Conservation (phyloP, 169 alveolate genomes). For the Blepharisma undulans region DNA sequence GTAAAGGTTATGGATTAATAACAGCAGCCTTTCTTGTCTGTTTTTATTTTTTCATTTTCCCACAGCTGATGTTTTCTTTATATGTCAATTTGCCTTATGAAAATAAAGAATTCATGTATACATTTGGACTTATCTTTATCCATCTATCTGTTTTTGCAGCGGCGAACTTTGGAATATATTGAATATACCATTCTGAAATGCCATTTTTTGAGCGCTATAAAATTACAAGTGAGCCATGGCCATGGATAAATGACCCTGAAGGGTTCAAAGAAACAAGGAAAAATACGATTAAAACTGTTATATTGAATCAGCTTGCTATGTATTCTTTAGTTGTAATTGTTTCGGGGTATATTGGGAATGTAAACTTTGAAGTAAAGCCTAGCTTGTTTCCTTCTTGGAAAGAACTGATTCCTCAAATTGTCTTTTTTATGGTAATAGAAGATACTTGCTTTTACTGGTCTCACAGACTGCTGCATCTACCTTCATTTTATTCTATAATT, state of each 20-base stretch:
- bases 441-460: constrained; percentile 67
- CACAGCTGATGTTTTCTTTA: constrained; percentile 9
- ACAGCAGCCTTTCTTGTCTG: constrained; percentile 26
- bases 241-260: constrained; percentile 44
- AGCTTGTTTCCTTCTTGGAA: constrained; percentile 50
- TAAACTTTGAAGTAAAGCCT: not conserved
- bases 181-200: constrained; percentile 52
- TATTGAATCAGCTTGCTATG: constrained; percentile 23
- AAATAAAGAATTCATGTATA: not conserved
- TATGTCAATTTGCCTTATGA: constrained; percentile 6
- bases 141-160: constrained; percentile 17
- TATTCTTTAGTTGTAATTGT: not conserved
- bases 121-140: constrained; percentile 10
- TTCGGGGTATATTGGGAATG: not conserved
- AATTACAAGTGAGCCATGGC: constrained; percentile 53
- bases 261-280: constrained; percentile 25
- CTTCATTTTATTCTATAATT: constrained; percentile 50
- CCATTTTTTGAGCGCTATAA: constrained; percentile 75
- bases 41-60: constrained; percentile 34
- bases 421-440: constrained; percentile 69
- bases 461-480: constrained; percentile 72
- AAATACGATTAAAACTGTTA: constrained; percentile 28
- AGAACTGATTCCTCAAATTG: constrained; percentile 45
- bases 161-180: constrained; percentile 39
- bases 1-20: constrained; percentile 48